phyloP scores from a whole-genome alignment of 2,329 filamentous ascomycete genomes.

The Trichoderma hamatum region DNA sequence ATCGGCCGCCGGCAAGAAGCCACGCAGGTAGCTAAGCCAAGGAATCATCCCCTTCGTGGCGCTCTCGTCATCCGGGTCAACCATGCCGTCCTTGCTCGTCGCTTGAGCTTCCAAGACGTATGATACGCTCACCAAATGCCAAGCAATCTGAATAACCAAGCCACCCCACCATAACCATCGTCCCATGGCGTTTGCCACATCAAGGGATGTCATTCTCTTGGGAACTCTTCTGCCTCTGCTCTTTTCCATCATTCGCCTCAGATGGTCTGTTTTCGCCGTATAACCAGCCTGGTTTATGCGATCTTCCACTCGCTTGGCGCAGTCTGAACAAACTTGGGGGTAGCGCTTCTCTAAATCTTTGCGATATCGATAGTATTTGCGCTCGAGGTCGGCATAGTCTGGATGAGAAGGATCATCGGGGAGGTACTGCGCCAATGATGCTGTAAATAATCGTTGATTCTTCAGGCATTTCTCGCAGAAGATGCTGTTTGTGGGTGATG shows the following conservation, averaged over 20 bases:
- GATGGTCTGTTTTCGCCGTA: constrained; percentile 79
- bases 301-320: constrained; percentile 72
- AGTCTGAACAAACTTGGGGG: constrained; percentile 83
- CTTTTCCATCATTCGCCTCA: constrained; percentile 74
- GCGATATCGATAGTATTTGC: constrained; percentile 70
- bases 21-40: constrained; percentile 29
- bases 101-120: constrained; percentile 35
- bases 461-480: constrained; percentile 81
- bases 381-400: constrained; percentile 69
- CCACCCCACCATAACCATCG: constrained; percentile 54
- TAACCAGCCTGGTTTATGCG: constrained; percentile 74
- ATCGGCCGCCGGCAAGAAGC: constrained; percentile 46
- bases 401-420: constrained; percentile 66
- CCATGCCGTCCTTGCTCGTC: constrained; percentile 37
- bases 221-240: constrained; percentile 47
- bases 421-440: constrained; percentile 78
- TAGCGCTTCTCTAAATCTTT: constrained; percentile 77
- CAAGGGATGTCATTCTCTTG: constrained; percentile 43
- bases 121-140: constrained; percentile 49
- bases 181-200: constrained; percentile 48
- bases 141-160: constrained; percentile 51
- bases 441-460: constrained; percentile 82
- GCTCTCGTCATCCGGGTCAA: constrained; percentile 40
- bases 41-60: constrained; percentile 27
- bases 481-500: constrained; percentile 42